A percentile compares a stretch with the other conserved stretches of the same genome.
phyloP scores from a whole-genome alignment of 179 eudicot genomes.

The Beta macrorhiza region DNA sequence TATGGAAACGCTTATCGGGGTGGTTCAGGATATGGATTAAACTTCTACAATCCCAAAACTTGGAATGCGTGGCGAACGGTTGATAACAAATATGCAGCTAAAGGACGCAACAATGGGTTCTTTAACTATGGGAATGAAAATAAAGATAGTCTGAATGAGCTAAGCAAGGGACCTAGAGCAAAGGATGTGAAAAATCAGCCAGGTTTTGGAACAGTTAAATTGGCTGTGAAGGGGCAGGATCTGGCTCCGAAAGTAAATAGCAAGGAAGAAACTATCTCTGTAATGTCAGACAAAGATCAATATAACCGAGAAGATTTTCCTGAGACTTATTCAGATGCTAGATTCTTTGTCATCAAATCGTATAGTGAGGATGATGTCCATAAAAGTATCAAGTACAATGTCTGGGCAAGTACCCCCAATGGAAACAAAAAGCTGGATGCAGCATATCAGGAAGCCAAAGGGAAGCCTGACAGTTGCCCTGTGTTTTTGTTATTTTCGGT shows the following conservation, averaged over 20 bases:
- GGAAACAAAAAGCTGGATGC: constrained; percentile 97
- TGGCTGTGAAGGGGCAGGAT: constrained; percentile 75
- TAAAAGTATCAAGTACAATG: constrained; percentile 80
- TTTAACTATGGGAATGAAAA: constrained; percentile 50
- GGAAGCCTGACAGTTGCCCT: constrained; percentile 64
- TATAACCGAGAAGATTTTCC: constrained; percentile 73
- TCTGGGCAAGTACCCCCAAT: constrained; percentile 92
- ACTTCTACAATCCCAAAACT: constrained; percentile 51
- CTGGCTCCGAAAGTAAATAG: constrained; percentile 34
- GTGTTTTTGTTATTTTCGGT: constrained; percentile 83
- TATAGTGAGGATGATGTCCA: constrained; percentile 97
- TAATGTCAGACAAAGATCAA: constrained; percentile 51
- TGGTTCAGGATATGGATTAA: constrained; percentile 59
- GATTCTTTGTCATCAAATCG: constrained; percentile 81
- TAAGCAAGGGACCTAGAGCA: constrained; percentile 81
- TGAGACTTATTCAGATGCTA: constrained; percentile 66
- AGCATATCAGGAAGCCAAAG: constrained; percentile 74
- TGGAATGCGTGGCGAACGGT: constrained; percentile 56
- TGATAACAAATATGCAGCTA: constrained; percentile 61
- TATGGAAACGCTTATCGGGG: constrained; percentile 46
- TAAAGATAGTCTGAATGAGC: constrained; percentile 68
- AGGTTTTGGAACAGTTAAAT: constrained; percentile 47
- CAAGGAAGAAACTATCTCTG: constrained; percentile 37
- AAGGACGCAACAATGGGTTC: constrained; percentile 53
- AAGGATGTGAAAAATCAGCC: constrained; percentile 49